Evolutionary conservation across 73 alveolate species (phyloP), one percentile per base, ranked within the genome.

Genomic region (Blepharisma stoltei): DNA sequence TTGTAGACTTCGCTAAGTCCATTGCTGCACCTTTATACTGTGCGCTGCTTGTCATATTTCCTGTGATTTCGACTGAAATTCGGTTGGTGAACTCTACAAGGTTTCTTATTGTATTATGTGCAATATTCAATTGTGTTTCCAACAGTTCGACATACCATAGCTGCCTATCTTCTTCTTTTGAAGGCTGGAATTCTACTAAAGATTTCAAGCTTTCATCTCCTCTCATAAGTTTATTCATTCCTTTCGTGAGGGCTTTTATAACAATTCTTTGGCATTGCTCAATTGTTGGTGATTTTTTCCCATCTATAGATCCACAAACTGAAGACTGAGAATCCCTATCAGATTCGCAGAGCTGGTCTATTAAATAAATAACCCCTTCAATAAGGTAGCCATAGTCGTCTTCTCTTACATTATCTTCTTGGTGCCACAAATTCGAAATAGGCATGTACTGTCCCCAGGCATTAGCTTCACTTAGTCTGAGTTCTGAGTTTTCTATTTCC

Each of bases 111-210:
- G 80, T 71, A 38, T 71, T 6, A 43, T 81, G 87, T 9, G 88
- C 47, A 41, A n/a, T 69, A 18, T 82, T 50, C 27, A 81, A 49
- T 48, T 86, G 85, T 9, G 67, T 45, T 65, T 86, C 93, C 4
- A 86, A 70, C 7, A 86, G 65, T 68, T 86, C 93, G 41, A 86
- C 65, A 70, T 86, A 86, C 93, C 93, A 86, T 18, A 86, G 54
- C 32, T 85, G 50, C 67, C 81, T 60, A 54, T 86, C 93, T 53
- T 78, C 66, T n/a, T 86, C 85, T 14, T 70, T 76, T 18, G 81
- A 7, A 0, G 93, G 93, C 6, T 53, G 73, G 77, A 54, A 76
- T 14, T 60, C 73, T 18, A 60, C 46, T 5, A 60, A 25, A 60
- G 49, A 20, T 8, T 7, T 6, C 7, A 76, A 6, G 69, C 50